Conservation (phyloP, 164 flowering plant species). For the Stephania cephalantha region DNA sequence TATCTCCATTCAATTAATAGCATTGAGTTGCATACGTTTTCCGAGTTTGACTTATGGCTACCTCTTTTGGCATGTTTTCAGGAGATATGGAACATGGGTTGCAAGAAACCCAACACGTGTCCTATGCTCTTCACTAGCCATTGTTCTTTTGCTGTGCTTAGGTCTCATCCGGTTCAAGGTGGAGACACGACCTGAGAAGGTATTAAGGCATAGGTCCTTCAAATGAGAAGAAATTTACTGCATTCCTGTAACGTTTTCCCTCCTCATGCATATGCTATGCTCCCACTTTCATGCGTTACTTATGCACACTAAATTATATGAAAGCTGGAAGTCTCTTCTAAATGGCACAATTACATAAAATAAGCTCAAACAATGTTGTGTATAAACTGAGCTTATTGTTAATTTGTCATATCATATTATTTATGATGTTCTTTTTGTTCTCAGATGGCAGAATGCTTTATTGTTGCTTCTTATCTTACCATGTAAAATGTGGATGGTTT, state of each 20-base stretch:
- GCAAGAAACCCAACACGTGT: conserved; percentile 80
- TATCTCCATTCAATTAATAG: conserved; percentile 7
- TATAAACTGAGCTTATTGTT: not conserved
- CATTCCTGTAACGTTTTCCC: not conserved
- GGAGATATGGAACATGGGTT: conserved; percentile 91
- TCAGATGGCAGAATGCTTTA: too few species aligned
- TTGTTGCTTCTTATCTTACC: too few species aligned
- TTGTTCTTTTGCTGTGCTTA: conserved; percentile 73
- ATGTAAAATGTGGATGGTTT: too few species aligned
- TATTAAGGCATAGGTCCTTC: conserved; percentile 17
- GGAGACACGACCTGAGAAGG: conserved; percentile 98
- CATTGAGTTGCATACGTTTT: not conserved
- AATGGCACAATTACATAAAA: not conserved
- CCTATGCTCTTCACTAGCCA: conserved; percentile 58
- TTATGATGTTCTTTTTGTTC: too few species aligned
- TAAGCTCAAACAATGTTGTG: not conserved
- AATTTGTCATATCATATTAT: too few species aligned
- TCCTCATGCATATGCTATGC: not conserved
- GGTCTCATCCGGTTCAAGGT: conserved; percentile 88
- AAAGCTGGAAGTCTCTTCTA: not conserved
- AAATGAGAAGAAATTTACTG: not conserved
- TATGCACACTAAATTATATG: not conserved
- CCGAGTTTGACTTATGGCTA: conserved; percentile 6
- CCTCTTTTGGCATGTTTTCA: conserved; percentile 26
- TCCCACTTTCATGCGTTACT: not conserved